Percentiles rank a stretch among this genome's conserved stretches.
phyloP scores from a whole-genome alignment of 768 basidiomycete genomes.

The Rhizopogon rudus region DNA sequence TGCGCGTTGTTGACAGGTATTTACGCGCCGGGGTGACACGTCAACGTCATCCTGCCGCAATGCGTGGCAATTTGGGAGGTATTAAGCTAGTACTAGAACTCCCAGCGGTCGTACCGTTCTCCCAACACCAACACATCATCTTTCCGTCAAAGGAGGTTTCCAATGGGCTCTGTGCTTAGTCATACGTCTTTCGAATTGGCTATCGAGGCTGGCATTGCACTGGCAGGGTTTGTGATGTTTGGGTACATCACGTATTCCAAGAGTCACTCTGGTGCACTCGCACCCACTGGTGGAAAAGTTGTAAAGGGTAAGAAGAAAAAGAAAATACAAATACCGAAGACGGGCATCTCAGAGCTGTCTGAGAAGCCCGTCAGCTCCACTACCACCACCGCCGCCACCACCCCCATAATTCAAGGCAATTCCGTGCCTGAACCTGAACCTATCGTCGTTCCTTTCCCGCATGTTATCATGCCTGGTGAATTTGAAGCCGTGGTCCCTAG shows the following conservation, averaged over 20 bases:
- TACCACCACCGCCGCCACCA: constrained; percentile 2
- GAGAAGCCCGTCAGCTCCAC: not conserved
- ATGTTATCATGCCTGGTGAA: constrained; percentile 38
- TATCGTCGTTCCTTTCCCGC: constrained; percentile 31
- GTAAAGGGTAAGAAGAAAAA: constrained; percentile 26
- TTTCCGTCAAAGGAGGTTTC: not conserved
- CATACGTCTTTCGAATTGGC: constrained; percentile 34
- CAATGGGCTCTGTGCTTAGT: constrained; percentile 46
- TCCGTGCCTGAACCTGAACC: constrained; percentile 14
- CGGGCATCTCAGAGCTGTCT: constrained; percentile 9
- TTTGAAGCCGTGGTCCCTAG: constrained; percentile 27
- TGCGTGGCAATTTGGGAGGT: too few relatives aligned
- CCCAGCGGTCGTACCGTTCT: not conserved
- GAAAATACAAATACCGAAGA: constrained; percentile 11
- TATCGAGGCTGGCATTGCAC: constrained; percentile 29
- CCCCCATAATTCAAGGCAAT: constrained; percentile 12
- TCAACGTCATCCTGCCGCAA: constrained; percentile 1
- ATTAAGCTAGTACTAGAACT: too few relatives aligned
- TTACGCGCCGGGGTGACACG: constrained; percentile 19
- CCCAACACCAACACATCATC: not conserved
- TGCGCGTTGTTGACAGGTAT: constrained; percentile 23
- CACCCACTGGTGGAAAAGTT: constrained; percentile 15
- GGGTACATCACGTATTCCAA: constrained; percentile 27
- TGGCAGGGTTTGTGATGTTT: constrained; percentile 33
- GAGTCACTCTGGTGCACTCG: not conserved